Percentiles rank a stretch among this genome's conserved stretches.
phyloP scores from a whole-genome alignment of 306 rosid genomes.

The Cucurbita pepo region DNA sequence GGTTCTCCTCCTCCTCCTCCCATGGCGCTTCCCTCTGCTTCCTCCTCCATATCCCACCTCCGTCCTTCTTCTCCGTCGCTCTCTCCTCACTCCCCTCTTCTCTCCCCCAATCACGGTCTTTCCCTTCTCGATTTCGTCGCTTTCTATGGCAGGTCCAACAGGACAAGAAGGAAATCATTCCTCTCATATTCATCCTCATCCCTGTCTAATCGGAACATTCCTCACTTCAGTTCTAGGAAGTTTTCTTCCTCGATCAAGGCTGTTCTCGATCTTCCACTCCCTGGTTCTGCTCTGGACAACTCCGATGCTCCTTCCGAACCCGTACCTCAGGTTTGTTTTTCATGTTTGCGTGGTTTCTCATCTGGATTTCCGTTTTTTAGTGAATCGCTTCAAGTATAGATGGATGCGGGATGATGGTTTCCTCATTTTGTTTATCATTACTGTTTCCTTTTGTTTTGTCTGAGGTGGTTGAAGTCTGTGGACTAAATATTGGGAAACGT shows the following conservation, averaged over 20 bases:
- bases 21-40: conserved; percentile 60
- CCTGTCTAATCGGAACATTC: conserved; percentile 10
- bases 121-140: conserved; percentile 42
- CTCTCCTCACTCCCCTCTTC: conserved; percentile 9
- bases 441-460: no score
- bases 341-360: background rate
- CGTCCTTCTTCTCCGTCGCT: conserved; percentile 14
- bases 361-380: no score
- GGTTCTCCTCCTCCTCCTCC: conserved; percentile 15
- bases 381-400: background rate
- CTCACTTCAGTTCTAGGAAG: conserved; percentile 11
- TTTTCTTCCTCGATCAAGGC: conserved; percentile 36
- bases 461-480: background rate
- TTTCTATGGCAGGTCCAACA: conserved; percentile 28
- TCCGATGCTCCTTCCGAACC: conserved; percentile 7
- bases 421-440: no score
- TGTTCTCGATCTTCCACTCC: conserved; percentile 27
- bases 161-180: conserved; percentile 20
- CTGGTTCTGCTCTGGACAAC: background rate
- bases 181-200: background rate
- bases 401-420: no score
- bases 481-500: background rate
- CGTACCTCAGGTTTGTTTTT: conserved; percentile 31
- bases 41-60: conserved; percentile 35
- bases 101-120: conserved; percentile 14